Evolutionary conservation across 2,329 filamentous ascomycete species (phyloP).

Genomic region (Paraphaeosphaeria minitans): DNA sequence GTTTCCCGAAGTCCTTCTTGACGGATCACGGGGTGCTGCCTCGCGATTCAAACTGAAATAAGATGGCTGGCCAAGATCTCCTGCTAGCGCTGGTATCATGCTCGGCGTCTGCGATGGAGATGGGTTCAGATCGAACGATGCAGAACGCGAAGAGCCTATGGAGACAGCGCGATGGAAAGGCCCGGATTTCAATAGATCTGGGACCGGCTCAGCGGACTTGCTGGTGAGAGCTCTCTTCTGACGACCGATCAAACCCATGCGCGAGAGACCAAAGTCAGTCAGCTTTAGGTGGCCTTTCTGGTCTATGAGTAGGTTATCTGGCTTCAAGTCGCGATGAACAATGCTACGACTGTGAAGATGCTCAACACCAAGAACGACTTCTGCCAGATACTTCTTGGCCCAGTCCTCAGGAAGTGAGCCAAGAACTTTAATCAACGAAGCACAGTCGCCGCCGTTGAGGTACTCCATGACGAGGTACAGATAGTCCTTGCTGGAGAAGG

Average conservation of each 20-base stretch:
- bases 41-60: slow-evolving; percentile 83
- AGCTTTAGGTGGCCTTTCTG: slow-evolving; percentile 95
- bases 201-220: slow-evolving; percentile 80
- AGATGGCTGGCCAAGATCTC: slow-evolving; percentile 78
- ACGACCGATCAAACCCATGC: slow-evolving; percentile 95
- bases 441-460: slow-evolving; percentile 95
- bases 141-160: slow-evolving; percentile 85
- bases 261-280: slow-evolving; percentile 94
- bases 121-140: slow-evolving; percentile 84
- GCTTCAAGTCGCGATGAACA: slow-evolving; percentile 95
- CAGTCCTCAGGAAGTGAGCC: slow-evolving; percentile 94
- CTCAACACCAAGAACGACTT: slow-evolving; percentile 95
- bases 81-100: slow-evolving; percentile 77
- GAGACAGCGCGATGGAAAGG: slow-evolving; percentile 87
- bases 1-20: slow-evolving; percentile 74
- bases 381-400: slow-evolving; percentile 96
- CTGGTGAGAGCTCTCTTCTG: slow-evolving; percentile 81
- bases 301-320: slow-evolving; percentile 95
- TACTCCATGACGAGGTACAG: slow-evolving; percentile 99
- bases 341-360: slow-evolving; percentile 94
- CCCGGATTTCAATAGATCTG: slow-evolving; percentile 89
- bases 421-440: slow-evolving; percentile 92
- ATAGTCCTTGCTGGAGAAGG: slow-evolving; percentile 98
- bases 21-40: slow-evolving; percentile 63
- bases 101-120: slow-evolving; percentile 86